Percentiles rank a stretch among this genome's conserved stretches.
Conservation (phyloP, 2,329 filamentous ascomycete genomes). For the Aspergillus aculeatinus region DNA sequence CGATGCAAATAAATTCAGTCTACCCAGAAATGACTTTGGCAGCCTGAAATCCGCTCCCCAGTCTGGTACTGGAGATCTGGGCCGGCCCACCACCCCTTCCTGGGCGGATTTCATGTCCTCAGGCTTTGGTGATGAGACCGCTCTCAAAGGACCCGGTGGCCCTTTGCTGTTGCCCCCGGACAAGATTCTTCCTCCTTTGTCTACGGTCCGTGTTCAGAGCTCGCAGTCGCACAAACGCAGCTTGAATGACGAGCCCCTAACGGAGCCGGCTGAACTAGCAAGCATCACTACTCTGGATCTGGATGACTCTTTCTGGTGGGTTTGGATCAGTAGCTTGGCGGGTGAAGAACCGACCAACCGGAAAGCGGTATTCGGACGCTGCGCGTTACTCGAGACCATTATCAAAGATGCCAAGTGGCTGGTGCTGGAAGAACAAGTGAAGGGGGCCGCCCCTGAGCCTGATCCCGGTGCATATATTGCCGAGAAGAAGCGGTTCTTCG, state of each 20-base stretch:
- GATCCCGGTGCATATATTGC: conserved; percentile 85
- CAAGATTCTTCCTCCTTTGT: conserved; percentile 83
- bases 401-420: conserved; percentile 84
- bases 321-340: conserved; percentile 96
- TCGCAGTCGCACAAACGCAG: conserved; percentile 79
- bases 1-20: conserved; percentile 41
- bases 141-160: conserved; percentile 56
- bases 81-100: conserved; percentile 87
- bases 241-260: conserved; percentile 64
- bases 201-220: conserved; percentile 69
- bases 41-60: conserved; percentile 66
- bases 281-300: conserved; percentile 84
- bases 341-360: conserved; percentile 81
- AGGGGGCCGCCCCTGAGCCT: conserved; percentile 82
- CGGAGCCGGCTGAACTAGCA: conserved; percentile 91
- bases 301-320: conserved; percentile 99
- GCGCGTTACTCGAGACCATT: conserved; percentile 84
- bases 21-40: conserved; percentile 38
- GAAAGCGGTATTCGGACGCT: conserved; percentile 92
- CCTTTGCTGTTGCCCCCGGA: conserved; percentile 84
- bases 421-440: conserved; percentile 93
- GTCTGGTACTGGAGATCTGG: conserved; percentile 66
- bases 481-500: conserved; percentile 93
- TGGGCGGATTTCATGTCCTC: conserved; percentile 98
- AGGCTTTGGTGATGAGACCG: conserved; percentile 78